Evolutionary conservation across 1,284 basidiomycete species (phyloP).

Genomic region (Cryptococcus sp.): DNA sequence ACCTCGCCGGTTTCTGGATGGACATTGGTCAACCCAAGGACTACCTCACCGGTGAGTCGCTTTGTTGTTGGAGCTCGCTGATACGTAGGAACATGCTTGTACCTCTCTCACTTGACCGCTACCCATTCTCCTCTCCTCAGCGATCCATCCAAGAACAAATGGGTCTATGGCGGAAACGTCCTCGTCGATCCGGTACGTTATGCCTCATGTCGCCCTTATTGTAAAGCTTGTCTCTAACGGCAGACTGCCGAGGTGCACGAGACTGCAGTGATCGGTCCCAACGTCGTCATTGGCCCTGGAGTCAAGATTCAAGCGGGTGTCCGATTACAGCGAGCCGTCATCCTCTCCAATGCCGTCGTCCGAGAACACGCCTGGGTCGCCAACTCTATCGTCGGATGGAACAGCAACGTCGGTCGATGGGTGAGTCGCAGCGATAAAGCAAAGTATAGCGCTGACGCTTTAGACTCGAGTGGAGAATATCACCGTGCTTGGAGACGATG

Average conservation of each 20-base stretch:
- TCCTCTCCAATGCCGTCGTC: constrained; percentile 50
- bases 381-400: constrained; percentile 53
- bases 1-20: constrained; percentile 54
- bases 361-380: constrained; percentile 53
- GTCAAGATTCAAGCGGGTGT: constrained; percentile 51
- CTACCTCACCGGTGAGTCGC: constrained; percentile 43
- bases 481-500: constrained; percentile 53
- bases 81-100: constrained; percentile 50
- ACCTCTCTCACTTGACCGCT: constrained; percentile 51
- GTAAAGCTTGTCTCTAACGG: constrained; percentile 4
- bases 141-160: constrained; percentile 50
- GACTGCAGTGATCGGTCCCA: constrained; percentile 51
- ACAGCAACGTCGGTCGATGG: constrained; percentile 52
- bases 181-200: constrained; percentile 48
- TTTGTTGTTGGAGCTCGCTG: neutral
- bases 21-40: constrained; percentile 55
- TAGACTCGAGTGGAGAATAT: constrained; percentile 51
- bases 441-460: neutral
- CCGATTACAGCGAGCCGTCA: constrained; percentile 52
- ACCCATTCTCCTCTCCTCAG: constrained; percentile 47
- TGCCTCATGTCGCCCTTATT: neutral
- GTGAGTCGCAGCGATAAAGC: constrained; percentile 20
- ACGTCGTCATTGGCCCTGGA: constrained; percentile 52
- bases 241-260: constrained; percentile 51
- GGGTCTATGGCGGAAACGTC: constrained; percentile 51